phyloP scores from a whole-genome alignment of 176 grass and related monocot species.

The Lolium rigidum region DNA sequence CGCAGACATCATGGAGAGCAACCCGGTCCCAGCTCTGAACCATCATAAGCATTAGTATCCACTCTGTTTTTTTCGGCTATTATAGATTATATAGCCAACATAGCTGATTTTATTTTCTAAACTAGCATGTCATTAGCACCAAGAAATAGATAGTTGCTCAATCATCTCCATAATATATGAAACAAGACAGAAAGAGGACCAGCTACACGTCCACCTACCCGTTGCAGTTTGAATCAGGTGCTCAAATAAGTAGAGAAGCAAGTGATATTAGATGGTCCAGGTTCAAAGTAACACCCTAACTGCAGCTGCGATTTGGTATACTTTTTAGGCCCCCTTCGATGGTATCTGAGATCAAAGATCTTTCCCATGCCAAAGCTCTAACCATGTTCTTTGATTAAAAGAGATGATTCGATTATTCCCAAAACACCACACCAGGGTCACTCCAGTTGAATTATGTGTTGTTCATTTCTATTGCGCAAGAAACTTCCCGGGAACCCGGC shows the following conservation, averaged over 20 bases:
- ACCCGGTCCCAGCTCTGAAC: constrained; percentile 84
- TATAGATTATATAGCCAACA: constrained; percentile 12
- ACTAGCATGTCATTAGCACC: background rate
- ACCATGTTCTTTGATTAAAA: background rate
- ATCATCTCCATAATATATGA: background rate
- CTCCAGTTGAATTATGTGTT: background rate
- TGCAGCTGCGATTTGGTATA: background rate
- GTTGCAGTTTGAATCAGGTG: background rate
- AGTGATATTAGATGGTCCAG: background rate
- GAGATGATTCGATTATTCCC: background rate
- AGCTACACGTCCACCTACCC: background rate
- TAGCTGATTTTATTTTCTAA: background rate
- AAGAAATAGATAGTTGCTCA: background rate
- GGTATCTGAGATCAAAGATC: background rate
- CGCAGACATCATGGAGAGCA: constrained; percentile 90
- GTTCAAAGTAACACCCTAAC: background rate
- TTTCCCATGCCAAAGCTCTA: background rate
- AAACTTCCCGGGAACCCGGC: background rate
- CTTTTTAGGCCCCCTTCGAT: background rate
- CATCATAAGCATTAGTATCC: constrained; percentile 43
- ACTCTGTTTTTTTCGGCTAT: constrained; percentile 25
- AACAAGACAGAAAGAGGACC: background rate
- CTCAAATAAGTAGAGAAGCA: background rate
- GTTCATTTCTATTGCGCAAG: background rate
- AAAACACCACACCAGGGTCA: background rate